Percentiles rank a stretch among this genome's conserved stretches.
phyloP scores from a whole-genome alignment of 805 yeast species.

The Kazachstania psychrophila region DNA sequence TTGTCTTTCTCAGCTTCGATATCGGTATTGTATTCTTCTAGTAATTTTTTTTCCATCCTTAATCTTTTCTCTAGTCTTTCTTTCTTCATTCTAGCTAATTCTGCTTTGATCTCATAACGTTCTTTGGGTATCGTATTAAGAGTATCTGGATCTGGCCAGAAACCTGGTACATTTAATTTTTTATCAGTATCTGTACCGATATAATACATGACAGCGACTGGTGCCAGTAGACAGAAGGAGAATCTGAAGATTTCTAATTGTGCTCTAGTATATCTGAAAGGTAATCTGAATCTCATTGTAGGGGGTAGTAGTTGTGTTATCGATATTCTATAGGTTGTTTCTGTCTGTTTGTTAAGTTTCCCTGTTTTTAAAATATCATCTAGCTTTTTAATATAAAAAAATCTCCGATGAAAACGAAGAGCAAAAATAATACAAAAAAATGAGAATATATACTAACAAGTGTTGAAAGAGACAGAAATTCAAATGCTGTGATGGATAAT shows the following conservation, averaged over 20 bases:
- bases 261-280: conserved; percentile 36
- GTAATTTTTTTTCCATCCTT: conserved; percentile 62
- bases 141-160: conserved; percentile 95
- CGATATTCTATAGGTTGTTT: background rate
- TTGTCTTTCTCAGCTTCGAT: conserved; percentile 36
- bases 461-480: conserved; percentile 1
- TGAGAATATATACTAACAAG: background rate
- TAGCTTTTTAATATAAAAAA: background rate
- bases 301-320: too few relatives aligned
- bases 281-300: conserved; percentile 13
- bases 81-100: conserved; percentile 74
- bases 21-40: conserved; percentile 53
- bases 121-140: conserved; percentile 88
- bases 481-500: background rate
- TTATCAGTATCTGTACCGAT: conserved; percentile 85
- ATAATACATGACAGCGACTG: conserved; percentile 86
- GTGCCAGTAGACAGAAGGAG: conserved; percentile 76
- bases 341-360: background rate
- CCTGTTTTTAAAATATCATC: background rate
- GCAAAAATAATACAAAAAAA: background rate
- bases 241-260: conserved; percentile 53
- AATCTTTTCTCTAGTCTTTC: conserved; percentile 66
- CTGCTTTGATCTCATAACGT: conserved; percentile 84
- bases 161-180: conserved; percentile 84
- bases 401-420: background rate